These are phyloP conservation scores for Colletotrichum magnum DNA, from an alignment of 2,329 filamentous ascomycete species.

Conservation along the genomic window DNA sequence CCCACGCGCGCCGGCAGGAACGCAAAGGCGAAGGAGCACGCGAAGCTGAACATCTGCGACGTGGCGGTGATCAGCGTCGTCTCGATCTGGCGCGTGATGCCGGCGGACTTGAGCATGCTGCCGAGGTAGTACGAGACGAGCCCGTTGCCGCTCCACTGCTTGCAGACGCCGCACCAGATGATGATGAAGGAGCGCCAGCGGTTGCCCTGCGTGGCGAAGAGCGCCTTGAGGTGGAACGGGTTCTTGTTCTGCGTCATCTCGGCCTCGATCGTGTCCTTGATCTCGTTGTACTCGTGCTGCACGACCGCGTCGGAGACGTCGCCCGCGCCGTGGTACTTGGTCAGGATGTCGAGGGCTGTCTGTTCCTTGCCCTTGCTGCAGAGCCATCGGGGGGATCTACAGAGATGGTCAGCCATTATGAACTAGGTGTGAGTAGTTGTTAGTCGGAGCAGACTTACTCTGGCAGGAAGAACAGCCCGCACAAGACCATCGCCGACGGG, in stretches of 20 bases:
- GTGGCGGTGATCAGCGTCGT: conserved; percentile 39
- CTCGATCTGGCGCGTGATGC: conserved; percentile 32
- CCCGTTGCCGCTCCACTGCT: conserved; percentile 51
- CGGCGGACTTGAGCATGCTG: conserved; percentile 35
- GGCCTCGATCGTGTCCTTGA: conserved; percentile 50
- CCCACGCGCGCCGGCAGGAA: conserved; percentile 37
- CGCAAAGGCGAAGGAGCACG: conserved; percentile 33
- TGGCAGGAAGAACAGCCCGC: conserved; percentile 33
- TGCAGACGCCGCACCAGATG: conserved; percentile 59
- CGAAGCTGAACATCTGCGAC: conserved; percentile 40
- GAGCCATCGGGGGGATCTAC: conserved; percentile 36
- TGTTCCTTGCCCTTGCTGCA: conserved; percentile 47
- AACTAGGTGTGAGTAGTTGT: no score
- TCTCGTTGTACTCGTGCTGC: conserved; percentile 66
- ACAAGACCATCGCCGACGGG: conserved; percentile 34
- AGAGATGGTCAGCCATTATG: not conserved
- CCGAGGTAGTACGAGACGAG: conserved; percentile 27
- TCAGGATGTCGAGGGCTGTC: conserved; percentile 65
- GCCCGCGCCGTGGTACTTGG: conserved; percentile 73
- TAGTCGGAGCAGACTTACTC: conserved; percentile 22
- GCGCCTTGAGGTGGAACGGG: conserved; percentile 41
- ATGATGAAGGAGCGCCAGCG: conserved; percentile 55
- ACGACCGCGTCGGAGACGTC: conserved; percentile 66
- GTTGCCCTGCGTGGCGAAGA: conserved; percentile 49
- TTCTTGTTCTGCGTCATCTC: conserved; percentile 53